Evolutionary conservation across 495 filamentous ascomycete species (phyloP).

Genomic region (Collariella sp.): DNA sequence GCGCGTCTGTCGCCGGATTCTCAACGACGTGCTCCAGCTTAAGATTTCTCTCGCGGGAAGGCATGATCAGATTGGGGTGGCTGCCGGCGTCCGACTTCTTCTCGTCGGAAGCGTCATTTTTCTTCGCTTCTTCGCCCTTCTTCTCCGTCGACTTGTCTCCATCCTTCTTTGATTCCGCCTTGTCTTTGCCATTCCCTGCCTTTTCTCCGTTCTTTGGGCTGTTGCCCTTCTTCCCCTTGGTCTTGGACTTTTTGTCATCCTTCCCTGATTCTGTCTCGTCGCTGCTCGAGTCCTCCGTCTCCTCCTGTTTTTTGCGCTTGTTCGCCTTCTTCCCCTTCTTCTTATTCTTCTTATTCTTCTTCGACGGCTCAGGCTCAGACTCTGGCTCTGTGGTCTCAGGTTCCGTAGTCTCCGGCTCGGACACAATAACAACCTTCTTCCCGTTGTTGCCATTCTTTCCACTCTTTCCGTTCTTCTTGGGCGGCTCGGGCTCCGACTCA

Average conservation of each 20-base stretch:
- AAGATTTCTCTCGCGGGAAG: constrained; percentile 30
- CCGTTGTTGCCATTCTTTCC: background rate
- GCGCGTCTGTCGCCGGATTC: constrained; percentile 30
- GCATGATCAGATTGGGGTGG: constrained; percentile 24
- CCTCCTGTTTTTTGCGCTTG: background rate
- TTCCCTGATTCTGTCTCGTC: background rate
- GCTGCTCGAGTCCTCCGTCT: background rate
- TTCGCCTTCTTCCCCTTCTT: background rate
- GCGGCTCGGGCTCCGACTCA: background rate
- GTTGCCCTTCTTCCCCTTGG: background rate
- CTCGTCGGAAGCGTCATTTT: constrained; percentile 3
- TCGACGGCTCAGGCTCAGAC: background rate
- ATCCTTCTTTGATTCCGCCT: background rate
- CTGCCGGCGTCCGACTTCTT: constrained; percentile 4
- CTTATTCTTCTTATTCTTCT: background rate
- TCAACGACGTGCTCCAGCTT: constrained; percentile 39
- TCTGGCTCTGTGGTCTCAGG: background rate
- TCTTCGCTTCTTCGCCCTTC: background rate
- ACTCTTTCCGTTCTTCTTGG: constrained; percentile 9
- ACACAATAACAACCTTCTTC: background rate
- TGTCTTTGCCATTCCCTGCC: background rate
- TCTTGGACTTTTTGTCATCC: background rate
- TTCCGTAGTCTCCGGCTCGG: background rate
- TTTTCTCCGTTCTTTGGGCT: background rate
- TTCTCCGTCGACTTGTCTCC: background rate